Conservation (phyloP, 495 filamentous ascomycete species). For the Neurospora sp. region DNA sequence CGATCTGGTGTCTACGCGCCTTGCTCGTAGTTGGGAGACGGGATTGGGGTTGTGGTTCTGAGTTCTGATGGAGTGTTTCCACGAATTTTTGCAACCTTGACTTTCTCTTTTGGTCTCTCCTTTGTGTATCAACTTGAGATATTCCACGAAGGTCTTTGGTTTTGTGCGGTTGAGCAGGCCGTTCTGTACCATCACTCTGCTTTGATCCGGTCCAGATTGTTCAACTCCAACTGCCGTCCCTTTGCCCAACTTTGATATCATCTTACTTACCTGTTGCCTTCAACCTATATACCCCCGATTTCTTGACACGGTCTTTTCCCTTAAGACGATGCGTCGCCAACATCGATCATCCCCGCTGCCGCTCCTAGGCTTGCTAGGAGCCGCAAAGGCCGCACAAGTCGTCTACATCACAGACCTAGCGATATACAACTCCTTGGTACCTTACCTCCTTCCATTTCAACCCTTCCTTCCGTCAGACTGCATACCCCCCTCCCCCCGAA, state of each 20-base stretch:
- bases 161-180: neutral
- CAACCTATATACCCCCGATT: fast-evolving
- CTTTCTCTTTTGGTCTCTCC: neutral
- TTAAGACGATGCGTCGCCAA: conserved; percentile 6
- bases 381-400: conserved; percentile 8
- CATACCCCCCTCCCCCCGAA: neutral
- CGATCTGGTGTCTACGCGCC: neutral
- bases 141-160: neutral
- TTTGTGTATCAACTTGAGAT: neutral
- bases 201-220: neutral
- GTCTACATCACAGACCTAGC: conserved; percentile 36
- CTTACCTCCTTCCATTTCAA: neutral
- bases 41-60: neutral
- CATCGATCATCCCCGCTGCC: conserved; percentile 1
- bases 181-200: neutral
- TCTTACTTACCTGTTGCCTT: neutral
- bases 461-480: neutral
- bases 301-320: neutral
- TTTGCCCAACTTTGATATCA: neutral
- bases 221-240: neutral
- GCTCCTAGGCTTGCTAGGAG: conserved; percentile 4
- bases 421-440: conserved; percentile 32
- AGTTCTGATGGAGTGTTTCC: neutral
- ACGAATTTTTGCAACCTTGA: neutral
- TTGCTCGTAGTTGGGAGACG: neutral